These are phyloP conservation scores for Globisporangium solare DNA, from an alignment of 352 stramenopile species.

Conservation along the genomic window DNA sequence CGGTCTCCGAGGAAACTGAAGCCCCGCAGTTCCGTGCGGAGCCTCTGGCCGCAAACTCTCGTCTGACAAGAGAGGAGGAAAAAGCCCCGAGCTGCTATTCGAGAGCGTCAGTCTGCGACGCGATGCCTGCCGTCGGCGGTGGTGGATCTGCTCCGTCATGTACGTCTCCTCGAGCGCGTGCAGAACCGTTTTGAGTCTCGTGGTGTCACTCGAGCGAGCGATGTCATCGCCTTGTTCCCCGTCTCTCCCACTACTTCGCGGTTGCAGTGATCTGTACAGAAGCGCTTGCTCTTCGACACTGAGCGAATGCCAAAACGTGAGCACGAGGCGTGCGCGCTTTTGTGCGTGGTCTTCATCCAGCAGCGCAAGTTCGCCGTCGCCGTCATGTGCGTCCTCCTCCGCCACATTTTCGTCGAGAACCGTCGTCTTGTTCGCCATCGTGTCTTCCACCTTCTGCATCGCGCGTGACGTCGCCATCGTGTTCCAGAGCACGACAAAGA, in stretches of 20 bases:
- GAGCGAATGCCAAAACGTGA: constrained; percentile 42
- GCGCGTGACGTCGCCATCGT: constrained; percentile 33
- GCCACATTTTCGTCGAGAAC: not conserved
- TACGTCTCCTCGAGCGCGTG: constrained; percentile 58
- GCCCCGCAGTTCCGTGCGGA: not conserved
- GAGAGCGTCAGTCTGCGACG: constrained; percentile 18
- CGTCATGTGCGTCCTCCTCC: not conserved
- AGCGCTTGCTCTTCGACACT: constrained; percentile 47
- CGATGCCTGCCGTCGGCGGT: constrained; percentile 27
- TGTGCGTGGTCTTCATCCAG: constrained; percentile 17
- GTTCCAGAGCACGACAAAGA: constrained; percentile 66
- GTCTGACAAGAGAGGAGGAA: constrained; percentile 8
- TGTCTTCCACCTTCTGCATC: constrained; percentile 14
- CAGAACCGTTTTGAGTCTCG: constrained; percentile 36
- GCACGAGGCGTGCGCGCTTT: constrained; percentile 48
- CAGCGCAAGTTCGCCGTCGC: constrained; percentile 7
- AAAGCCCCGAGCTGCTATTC: not conserved
- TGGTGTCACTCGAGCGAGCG: not conserved
- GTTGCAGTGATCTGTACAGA: constrained; percentile 28
- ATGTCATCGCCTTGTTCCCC: not conserved
- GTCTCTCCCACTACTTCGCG: not conserved
- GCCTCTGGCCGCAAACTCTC: constrained; percentile 14
- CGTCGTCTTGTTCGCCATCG: not conserved
- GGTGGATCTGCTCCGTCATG: constrained; percentile 51
- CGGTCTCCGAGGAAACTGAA: constrained; percentile 5